Evolutionary conservation across 2,329 filamentous ascomycete species (phyloP), one percentile per base, ranked within the genome.

Genomic region (Penicillium sp.): DNA sequence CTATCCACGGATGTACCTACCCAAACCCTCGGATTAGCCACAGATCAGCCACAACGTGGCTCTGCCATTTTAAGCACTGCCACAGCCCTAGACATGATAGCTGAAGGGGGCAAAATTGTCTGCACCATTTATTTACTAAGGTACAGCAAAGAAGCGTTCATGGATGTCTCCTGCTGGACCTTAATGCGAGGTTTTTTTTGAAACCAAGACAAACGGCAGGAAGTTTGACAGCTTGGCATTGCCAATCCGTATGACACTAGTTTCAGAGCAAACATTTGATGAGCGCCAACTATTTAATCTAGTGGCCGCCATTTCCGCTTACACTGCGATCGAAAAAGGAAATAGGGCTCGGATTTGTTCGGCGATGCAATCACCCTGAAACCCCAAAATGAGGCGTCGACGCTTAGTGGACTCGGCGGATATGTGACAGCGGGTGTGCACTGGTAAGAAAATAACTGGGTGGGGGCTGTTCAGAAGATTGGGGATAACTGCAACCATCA

Each of bases 291-390:
- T 25, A 58, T 40, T n/a, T 41, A 53, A 51, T 46, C 39, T 50
- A 54, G 50, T 36, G 23, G 51, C 55, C 61, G 58, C 57, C 27
- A 43, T 54, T 56, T 38, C 54, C 57, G 60, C 60, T 36, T 25
- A 47, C 45, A 5, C 21, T 57, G 21, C 3, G 48, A 54, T 53
- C 39, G 10, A 50, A 31, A 61, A 44, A 13, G 9, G 34, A 52
- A 40, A 34, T 52, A 27, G 21, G n/a, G 39, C 63, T 60, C 64
- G 61, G 61, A 57, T 48, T 45, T 66, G 39, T 50, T 65, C 63
- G 61, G 60, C 25, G 53, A 63, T 59, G 59, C 60, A 60, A 63
- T 62, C 50, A 64, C 55, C 61, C 61, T 66, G 63, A 65, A 66
- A 64, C 63, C 33, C 40, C 41, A 40, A 29, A 57, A 48, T 50